phyloP scores from a whole-genome alignment of 352 stramenopile genomes.

The Globisporangium sylvaticum region DNA sequence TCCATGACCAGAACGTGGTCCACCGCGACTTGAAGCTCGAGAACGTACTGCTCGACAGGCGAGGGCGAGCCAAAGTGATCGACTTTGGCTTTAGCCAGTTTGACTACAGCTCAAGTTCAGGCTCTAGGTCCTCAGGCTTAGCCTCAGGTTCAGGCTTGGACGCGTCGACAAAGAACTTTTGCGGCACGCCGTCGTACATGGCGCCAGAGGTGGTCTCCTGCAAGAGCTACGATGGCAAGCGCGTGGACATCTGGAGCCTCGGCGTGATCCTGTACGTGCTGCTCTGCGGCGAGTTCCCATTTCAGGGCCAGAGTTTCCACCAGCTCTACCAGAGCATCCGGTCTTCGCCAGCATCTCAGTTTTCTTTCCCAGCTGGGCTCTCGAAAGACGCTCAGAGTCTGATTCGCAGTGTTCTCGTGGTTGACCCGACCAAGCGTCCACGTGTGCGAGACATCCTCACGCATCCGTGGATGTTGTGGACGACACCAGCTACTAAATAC shows the following conservation, averaged over 20 bases:
- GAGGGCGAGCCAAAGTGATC: constrained; percentile 36
- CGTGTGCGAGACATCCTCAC: constrained; percentile 25
- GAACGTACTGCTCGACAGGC: constrained; percentile 56
- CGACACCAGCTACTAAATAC: background rate
- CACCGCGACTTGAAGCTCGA: constrained; percentile 79
- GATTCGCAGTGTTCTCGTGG: constrained; percentile 37
- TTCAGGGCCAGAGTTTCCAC: constrained; percentile 72
- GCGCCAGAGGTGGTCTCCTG: constrained; percentile 63
- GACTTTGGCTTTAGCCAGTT: constrained; percentile 74
- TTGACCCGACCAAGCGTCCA: constrained; percentile 40
- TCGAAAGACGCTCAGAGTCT: constrained; percentile 38
- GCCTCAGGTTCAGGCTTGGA: constrained; percentile 20
- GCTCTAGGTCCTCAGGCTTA: background rate
- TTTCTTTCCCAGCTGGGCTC: constrained; percentile 21
- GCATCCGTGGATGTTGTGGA: constrained; percentile 34
- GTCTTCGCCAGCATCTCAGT: background rate
- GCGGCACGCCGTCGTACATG: constrained; percentile 77
- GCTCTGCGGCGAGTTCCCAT: constrained; percentile 56
- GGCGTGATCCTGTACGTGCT: constrained; percentile 56
- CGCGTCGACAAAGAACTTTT: constrained; percentile 63
- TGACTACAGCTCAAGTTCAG: constrained; percentile 27
- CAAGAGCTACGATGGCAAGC: constrained; percentile 49
- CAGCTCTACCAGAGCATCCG: constrained; percentile 42
- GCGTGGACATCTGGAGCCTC: constrained; percentile 49
- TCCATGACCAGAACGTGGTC: constrained; percentile 56